Conservation (phyloP, 768 basidiomycete genomes). For the Tephrocybe sp. region DNA sequence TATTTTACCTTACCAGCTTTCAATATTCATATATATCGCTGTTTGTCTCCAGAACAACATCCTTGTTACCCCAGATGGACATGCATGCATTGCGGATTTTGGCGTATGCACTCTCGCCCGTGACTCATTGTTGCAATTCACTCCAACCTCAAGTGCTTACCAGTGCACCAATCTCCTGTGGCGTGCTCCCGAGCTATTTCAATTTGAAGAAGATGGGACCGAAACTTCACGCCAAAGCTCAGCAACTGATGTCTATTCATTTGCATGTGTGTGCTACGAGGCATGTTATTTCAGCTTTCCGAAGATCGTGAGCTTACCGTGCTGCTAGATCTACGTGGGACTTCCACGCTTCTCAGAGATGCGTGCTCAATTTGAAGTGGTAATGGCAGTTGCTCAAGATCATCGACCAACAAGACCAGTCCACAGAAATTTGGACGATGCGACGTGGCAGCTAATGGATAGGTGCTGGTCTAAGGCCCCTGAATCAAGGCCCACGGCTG, state of each 20-base stretch:
- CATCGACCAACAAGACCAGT: conserved; percentile 1
- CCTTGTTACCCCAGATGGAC: conserved; percentile 8
- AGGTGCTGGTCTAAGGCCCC: conserved; percentile 5
- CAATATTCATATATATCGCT: background rate
- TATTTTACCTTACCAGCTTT: background rate
- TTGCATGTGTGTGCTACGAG: conserved; percentile 11
- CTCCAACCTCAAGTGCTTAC: conserved; percentile 4
- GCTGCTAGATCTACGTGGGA: conserved; percentile 5
- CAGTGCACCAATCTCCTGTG: conserved; percentile 6
- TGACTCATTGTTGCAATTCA: conserved; percentile 8
- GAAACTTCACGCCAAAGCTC: conserved; percentile 6
- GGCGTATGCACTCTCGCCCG: conserved; percentile 6
- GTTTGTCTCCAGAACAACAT: conserved; percentile 9
- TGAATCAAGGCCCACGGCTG: background rate
- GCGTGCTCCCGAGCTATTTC: conserved; percentile 13
- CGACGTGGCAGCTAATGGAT: conserved; percentile 9
- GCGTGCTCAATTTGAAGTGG: conserved; percentile 1
- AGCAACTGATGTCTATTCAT: conserved; percentile 11
- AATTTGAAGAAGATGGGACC: conserved; percentile 1
- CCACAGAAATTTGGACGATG: background rate
- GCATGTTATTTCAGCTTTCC: background rate
- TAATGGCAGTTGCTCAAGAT: conserved; percentile 4
- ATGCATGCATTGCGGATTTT: conserved; percentile 17
- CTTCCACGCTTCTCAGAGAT: conserved; percentile 9
- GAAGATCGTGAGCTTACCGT: background rate